Evolutionary conservation across 148 eudicot species (phyloP).

Genomic region (Persicaria maculosa): DNA sequence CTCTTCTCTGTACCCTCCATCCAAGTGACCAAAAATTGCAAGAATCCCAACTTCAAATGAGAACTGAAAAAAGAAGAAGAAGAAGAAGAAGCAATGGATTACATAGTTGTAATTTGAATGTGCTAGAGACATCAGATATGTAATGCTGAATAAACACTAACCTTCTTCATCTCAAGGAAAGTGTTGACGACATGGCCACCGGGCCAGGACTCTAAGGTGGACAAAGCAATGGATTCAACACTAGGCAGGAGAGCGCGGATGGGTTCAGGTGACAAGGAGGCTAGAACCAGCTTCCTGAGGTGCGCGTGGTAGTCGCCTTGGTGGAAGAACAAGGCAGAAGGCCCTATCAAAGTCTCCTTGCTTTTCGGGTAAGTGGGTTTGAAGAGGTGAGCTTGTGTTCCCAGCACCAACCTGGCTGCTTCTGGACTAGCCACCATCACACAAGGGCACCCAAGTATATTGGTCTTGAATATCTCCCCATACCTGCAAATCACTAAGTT

Average conservation of each 20-base stretch:
- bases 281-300: slow-evolving; percentile 40
- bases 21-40: slow-evolving; percentile 42
- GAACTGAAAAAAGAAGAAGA: slow-evolving; percentile 19
- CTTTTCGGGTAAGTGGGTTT: slow-evolving; percentile 53
- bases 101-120: not conserved
- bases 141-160: slow-evolving; percentile 12
- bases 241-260: slow-evolving; percentile 20
- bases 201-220: slow-evolving; percentile 32
- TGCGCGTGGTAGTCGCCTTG: slow-evolving; percentile 41
- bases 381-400: slow-evolving; percentile 41
- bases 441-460: slow-evolving; percentile 44
- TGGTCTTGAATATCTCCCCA: slow-evolving; percentile 51
- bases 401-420: slow-evolving; percentile 40
- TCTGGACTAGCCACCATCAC: slow-evolving; percentile 59
- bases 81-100: not conserved
- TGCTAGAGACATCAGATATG: not conserved
- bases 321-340: slow-evolving; percentile 44
- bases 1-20: slow-evolving; percentile 32
- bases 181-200: slow-evolving; percentile 29
- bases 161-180: slow-evolving; percentile 52
- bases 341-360: slow-evolving; percentile 48
- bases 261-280: slow-evolving; percentile 33
- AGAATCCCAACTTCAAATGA: slow-evolving; percentile 51
- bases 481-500: slow-evolving; percentile 22
- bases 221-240: slow-evolving; percentile 29